A percentile compares a stretch with the other conserved stretches of the same genome.
Evolutionary conservation across 225 moss, liverwort and hornwort genomes (phyloP).

Genomic region (Takakia lepidozioides): DNA sequence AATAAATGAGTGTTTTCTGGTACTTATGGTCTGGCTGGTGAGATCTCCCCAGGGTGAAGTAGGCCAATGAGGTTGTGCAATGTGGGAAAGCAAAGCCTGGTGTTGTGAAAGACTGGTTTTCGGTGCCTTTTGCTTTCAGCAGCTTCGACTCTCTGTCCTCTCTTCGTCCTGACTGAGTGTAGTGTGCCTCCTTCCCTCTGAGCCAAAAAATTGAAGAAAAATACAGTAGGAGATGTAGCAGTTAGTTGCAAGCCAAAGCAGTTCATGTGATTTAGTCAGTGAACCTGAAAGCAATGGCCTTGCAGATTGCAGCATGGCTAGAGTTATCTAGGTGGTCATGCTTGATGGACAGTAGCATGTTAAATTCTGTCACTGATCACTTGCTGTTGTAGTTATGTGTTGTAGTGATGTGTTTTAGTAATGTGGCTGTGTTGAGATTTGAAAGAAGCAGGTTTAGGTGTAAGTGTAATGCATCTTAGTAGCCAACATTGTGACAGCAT

Average conservation of each 20-base stretch:
- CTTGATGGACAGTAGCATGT: too few relatives aligned
- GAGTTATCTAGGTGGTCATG: too few relatives aligned
- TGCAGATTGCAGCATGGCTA: too few relatives aligned
- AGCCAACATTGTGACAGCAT: too few relatives aligned
- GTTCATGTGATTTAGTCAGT: background rate
- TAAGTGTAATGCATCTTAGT: too few relatives aligned
- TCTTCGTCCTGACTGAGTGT: slow-evolving; percentile 36
- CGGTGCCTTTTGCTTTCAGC: slow-evolving; percentile 30
- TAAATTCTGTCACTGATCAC: too few relatives aligned
- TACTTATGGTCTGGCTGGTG: slow-evolving; percentile 77
- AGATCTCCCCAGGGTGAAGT: slow-evolving; percentile 59
- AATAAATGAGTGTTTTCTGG: slow-evolving; percentile 89
- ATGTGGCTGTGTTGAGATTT: too few relatives aligned
- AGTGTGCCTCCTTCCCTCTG: slow-evolving; percentile 81
- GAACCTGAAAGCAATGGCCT: too few relatives aligned
- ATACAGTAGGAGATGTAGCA: slow-evolving; percentile 16
- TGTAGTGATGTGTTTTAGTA: too few relatives aligned
- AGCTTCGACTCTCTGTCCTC: slow-evolving; percentile 62
- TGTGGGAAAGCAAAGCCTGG: slow-evolving; percentile 36
- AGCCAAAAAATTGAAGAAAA: background rate
- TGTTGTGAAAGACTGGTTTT: slow-evolving; percentile 24
- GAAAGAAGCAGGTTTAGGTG: too few relatives aligned
- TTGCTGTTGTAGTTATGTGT: too few relatives aligned
- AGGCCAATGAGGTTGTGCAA: slow-evolving; percentile 47
- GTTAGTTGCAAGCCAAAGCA: slow-evolving; percentile 6